phyloP scores from a whole-genome alignment of 768 basidiomycete genomes.

The Suillus tomentosus region DNA sequence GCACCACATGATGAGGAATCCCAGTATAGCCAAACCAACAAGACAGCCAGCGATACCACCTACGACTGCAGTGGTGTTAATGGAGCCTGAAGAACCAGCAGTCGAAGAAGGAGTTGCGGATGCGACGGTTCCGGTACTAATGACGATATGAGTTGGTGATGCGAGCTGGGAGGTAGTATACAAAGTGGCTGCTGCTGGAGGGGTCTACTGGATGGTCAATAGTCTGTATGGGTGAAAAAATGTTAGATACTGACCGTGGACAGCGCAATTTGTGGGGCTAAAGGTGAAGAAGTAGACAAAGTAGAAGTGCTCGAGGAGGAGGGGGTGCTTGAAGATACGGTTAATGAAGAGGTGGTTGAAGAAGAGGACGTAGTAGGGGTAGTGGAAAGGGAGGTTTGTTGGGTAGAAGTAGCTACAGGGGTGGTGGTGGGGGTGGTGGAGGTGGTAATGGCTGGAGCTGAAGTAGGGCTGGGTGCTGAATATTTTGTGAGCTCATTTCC shows the following conservation, averaged over 20 bases:
- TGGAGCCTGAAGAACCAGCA: conserved; percentile 37
- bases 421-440: conserved; percentile 18
- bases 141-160: background rate
- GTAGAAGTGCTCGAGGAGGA: conserved; percentile 10
- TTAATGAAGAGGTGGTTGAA: conserved; percentile 8
- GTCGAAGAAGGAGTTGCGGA: conserved; percentile 34
- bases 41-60: conserved; percentile 51
- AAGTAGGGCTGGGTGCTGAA: background rate
- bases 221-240: background rate
- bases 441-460: conserved; percentile 15
- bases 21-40: conserved; percentile 40
- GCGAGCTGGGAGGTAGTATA: background rate
- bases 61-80: conserved; percentile 32
- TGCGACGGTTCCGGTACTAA: conserved; percentile 9
- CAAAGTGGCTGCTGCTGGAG: background rate
- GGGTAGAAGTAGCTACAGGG: conserved; percentile 5
- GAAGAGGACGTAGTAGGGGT: conserved; percentile 14
- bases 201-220: conserved; percentile 1
- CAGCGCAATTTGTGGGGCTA: background rate
- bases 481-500: background rate
- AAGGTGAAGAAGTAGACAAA: conserved; percentile 9
- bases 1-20: conserved; percentile 47
- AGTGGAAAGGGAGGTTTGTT: conserved; percentile 8
- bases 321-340: conserved; percentile 5
- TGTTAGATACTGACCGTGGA: background rate